A percentile compares a stretch with the other conserved stretches of the same genome.
Conservation (phyloP, 2,329 filamentous ascomycete species). For the Trichophyton equinum region DNA sequence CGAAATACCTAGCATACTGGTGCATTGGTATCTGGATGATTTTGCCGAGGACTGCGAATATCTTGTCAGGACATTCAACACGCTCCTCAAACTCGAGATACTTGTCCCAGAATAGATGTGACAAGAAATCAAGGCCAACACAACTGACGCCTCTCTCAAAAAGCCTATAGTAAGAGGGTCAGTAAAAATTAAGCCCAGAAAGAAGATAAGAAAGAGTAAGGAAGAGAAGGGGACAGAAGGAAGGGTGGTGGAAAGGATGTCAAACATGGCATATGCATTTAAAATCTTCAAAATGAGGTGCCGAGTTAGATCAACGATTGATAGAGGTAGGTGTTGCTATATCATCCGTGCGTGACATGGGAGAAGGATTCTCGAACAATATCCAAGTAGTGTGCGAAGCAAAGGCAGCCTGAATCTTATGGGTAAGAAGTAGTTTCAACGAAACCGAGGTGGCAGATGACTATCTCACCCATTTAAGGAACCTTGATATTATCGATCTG, state of each 20-base stretch:
- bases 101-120: slow-evolving; percentile 97
- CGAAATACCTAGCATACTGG: slow-evolving; percentile 89
- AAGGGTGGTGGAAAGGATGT: slow-evolving; percentile 25
- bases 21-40: slow-evolving; percentile 87
- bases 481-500: slow-evolving; percentile 26
- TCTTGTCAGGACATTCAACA: slow-evolving; percentile 67
- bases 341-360: slow-evolving; percentile 25
- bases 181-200: slow-evolving; percentile 23
- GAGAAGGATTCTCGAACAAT: slow-evolving; percentile 22
- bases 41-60: slow-evolving; percentile 71
- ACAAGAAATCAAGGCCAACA: slow-evolving; percentile 84
- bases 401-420: slow-evolving; percentile 40
- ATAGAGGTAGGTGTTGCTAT: slow-evolving; percentile 21
- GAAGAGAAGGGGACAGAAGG: slow-evolving; percentile 13
- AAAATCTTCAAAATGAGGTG: slow-evolving; percentile 25
- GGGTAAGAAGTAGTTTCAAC: slow-evolving; percentile 40
- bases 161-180: slow-evolving; percentile 46
- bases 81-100: slow-evolving; percentile 96
- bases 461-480: slow-evolving; percentile 52
- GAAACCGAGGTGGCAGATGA: slow-evolving; percentile 40
- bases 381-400: slow-evolving; percentile 22
- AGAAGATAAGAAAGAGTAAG: slow-evolving; percentile 20
- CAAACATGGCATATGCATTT: slow-evolving; percentile 35
- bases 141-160: slow-evolving; percentile 79
- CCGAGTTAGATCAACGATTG: slow-evolving; percentile 28